A percentile compares a stretch with the other conserved stretches of the same genome.
Evolutionary conservation across 75 land plant species (phyloP).

Genomic region (Pinus tabuliformis): DNA sequence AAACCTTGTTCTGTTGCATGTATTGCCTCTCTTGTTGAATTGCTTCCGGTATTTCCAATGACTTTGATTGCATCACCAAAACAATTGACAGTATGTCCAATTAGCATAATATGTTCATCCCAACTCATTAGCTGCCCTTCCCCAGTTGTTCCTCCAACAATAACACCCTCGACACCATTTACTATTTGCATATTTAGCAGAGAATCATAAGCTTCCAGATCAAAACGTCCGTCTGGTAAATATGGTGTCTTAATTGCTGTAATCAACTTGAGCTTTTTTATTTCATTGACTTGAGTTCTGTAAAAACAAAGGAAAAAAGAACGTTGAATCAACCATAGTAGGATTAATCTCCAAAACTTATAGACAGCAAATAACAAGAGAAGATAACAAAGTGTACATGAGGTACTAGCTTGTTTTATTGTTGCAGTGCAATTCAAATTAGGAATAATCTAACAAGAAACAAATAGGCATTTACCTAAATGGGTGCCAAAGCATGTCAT

Average conservation of each 20-base stretch:
- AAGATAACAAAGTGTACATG: not conserved
- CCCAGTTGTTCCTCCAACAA: slow-evolving; percentile 91
- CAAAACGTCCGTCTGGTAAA: slow-evolving; percentile 80
- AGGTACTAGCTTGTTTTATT: not conserved
- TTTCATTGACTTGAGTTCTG: slow-evolving; percentile 70
- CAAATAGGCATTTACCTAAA: not conserved
- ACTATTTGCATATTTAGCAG: slow-evolving; percentile 58
- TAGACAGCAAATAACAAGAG: not conserved
- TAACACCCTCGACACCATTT: slow-evolving; percentile 77
- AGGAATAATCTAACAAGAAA: too few species aligned
- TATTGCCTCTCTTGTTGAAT: slow-evolving; percentile 81
- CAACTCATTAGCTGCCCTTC: slow-evolving; percentile 92
- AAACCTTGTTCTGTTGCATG: slow-evolving; percentile 93
- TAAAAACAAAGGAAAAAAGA: slow-evolving; percentile 10
- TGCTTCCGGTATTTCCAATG: slow-evolving; percentile 93
- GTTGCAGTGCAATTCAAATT: not conserved
- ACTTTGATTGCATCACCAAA: slow-evolving; percentile 76
- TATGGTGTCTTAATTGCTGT: slow-evolving; percentile 91
- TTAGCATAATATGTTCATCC: slow-evolving; percentile 94
- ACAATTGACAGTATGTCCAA: slow-evolving; percentile 72
- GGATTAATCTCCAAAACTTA: not conserved
- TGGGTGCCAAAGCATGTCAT: not conserved
- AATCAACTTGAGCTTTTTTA: slow-evolving; percentile 60
- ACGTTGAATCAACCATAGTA: not conserved
- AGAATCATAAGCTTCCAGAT: slow-evolving; percentile 72